These are phyloP conservation scores for Talaromyces nanjingensis DNA, from an alignment of 495 filamentous ascomycete genomes.

Conservation along the genomic window DNA sequence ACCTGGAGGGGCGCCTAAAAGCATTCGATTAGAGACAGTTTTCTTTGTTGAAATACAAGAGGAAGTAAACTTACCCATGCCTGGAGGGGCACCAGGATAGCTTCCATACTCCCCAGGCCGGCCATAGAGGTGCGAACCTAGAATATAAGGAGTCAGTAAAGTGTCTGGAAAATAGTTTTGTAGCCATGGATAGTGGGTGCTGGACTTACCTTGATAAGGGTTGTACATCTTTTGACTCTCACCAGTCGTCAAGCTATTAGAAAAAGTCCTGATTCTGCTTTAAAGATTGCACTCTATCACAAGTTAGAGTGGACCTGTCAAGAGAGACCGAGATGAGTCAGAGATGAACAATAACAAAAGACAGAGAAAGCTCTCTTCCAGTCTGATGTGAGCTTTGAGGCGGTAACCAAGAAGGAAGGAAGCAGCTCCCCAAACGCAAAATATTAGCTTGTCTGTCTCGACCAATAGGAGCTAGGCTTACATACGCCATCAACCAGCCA, in stretches of 20 bases:
- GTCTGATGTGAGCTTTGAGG: neutral
- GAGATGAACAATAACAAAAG: neutral
- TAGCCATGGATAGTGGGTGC: neutral
- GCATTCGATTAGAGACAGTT: conserved; percentile 7
- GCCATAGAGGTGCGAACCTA: conserved; percentile 55
- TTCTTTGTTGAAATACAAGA: neutral
- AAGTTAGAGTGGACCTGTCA: neutral
- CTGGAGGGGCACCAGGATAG: conserved; percentile 76
- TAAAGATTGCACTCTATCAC: neutral
- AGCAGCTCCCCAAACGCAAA: neutral
- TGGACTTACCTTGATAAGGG: conserved; percentile 7
- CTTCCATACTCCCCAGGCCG: conserved; percentile 63
- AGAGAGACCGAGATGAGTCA: neutral
- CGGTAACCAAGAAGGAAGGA: neutral
- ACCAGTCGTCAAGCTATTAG: neutral
- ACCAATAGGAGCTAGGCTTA: neutral
- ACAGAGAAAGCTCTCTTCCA: neutral
- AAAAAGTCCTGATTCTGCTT: neutral
- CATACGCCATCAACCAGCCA: neutral
- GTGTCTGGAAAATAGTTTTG: neutral
- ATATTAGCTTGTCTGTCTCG: neutral
- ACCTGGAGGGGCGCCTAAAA: conserved; percentile 56
- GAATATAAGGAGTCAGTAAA: neutral
- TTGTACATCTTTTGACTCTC: conserved; percentile 1
- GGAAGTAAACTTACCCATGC: conserved; percentile 60